Base-by-base conservation (phyloP, 257 asterid genomes). In the Fraxinus americana region DNA sequence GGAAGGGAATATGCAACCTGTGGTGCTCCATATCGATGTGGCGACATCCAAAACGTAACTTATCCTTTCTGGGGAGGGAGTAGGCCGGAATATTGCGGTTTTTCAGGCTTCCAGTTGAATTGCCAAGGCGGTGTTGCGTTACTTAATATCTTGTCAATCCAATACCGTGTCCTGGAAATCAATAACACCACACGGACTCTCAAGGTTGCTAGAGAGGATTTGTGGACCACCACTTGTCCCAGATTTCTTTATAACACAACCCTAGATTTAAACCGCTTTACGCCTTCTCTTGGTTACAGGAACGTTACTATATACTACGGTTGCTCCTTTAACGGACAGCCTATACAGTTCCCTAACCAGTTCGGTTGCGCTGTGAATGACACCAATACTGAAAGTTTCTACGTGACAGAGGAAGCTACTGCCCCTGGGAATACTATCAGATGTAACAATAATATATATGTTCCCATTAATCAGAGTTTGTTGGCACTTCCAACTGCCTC, bases 1-100 rank as follows among this genome's bases (percentile, higher is more conserved):
- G 30, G 67, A 2, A 16, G 4, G 66, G 25, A 77, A 19, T 86
- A 81, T 16, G 38, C 4, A 34, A 1, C 34, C 71, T 89, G 97
- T 61, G 34, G 75, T 0, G 71, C 72, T 76, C 35, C 65, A 0
- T 70, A 75, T 43, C 14, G 2, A 5, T 92, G 97, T 9, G 88
- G 88, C 1, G 0, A 19, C 50, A 5, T 79, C 0, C 2, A 1
- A 5, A 38, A n/a, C 7, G 50, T 90, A 0, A 1, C 23, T 1
- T 91, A 90, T 48, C 97, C 97, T 9, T 93, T 91, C 88, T 88
- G 80, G 69, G 91, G 90, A 10, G 90, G 73, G 7, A 16, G 0
- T 5, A 84, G 90, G 11, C 84, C 90, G 0, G 2, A 5, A 0
- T 34, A 41, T 14, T 93, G 98, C 57, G 94, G 98, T 11, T 48